Conservation (phyloP, 495 filamentous ascomycete species). For the Entonaema liquescens region DNA sequence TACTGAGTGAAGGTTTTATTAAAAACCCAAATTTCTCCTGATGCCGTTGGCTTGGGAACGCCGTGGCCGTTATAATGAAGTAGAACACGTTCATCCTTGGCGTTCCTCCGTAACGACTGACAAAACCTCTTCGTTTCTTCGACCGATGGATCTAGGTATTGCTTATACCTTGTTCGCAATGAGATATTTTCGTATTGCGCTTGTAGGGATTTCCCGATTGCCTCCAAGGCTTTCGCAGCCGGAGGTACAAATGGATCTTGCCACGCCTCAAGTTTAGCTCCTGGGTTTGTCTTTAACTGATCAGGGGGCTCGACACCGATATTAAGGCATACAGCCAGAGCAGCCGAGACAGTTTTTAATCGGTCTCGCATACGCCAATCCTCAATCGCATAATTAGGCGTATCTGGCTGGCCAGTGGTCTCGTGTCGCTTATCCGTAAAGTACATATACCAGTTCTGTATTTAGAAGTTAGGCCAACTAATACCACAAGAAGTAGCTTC, state of each 20-base stretch:
- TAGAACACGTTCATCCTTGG: slow-evolving; percentile 92
- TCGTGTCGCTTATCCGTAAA: slow-evolving; percentile 98
- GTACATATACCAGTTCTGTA: slow-evolving; percentile 96
- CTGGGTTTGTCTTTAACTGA: slow-evolving; percentile 90
- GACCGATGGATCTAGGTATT: slow-evolving; percentile 93
- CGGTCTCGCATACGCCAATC: slow-evolving; percentile 98
- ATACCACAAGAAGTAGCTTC: not conserved
- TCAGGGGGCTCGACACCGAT: slow-evolving; percentile 98
- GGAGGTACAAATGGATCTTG: slow-evolving; percentile 85
- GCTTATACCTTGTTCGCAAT: slow-evolving; percentile 93
- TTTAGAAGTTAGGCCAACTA: slow-evolving; percentile 41
- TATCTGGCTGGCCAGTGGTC: slow-evolving; percentile 89
- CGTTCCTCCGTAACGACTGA: slow-evolving; percentile 84
- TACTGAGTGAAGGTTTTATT: slow-evolving; percentile 99
- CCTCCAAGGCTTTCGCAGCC: slow-evolving; percentile 85
- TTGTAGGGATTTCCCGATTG: slow-evolving; percentile 94
- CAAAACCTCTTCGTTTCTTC: slow-evolving; percentile 98
- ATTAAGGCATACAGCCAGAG: slow-evolving; percentile 92
- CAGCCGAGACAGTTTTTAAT: slow-evolving; percentile 94
- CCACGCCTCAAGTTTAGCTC: slow-evolving; percentile 95
- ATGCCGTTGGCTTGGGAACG: slow-evolving; percentile 94
- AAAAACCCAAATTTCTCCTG: slow-evolving; percentile 99
- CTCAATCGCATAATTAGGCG: slow-evolving; percentile 66
- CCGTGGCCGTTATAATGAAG: slow-evolving; percentile 99
- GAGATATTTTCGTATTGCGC: slow-evolving; percentile 95